Evolutionary conservation across 2,329 filamentous ascomycete species (phyloP), one percentile per base, ranked within the genome.

Genomic region (Dryadomyces sulphureus): DNA sequence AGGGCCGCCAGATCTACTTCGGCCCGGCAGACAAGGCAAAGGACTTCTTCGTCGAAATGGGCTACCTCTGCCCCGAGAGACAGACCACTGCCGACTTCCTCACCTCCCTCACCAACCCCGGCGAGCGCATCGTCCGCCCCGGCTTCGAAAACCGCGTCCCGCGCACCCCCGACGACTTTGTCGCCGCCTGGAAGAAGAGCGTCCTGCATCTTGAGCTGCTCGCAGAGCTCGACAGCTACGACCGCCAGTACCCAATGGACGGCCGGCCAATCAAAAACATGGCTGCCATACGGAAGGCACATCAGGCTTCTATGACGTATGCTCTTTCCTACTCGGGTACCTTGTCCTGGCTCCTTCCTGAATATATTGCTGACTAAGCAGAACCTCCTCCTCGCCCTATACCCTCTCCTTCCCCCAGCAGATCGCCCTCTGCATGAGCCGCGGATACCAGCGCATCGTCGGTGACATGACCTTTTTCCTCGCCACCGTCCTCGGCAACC

Each of bases 291-390:
- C 72, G 65, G 60, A 60, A 64, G 46, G 64, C 66, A 7, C 70
- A 76, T 56, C 74, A 78, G 57, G 70, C 75, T 50, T 72, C 67
- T 84, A 81, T 1, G 54, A 87, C 27, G 77, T 77, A 35, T 71
- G 43, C 30, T 14, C 8, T 6, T 62, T 73, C 79, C 42, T 64
- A n/a, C n/a, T n/a, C n/a, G n/a, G n/a, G n/a, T n/a, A n/a, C n/a
- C n/a, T n/a, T n/a, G n/a, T n/a, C n/a, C 27, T 32, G 27, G 4
- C 27, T 76, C 53, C 82, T 90, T 75, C 72, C 82, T 48, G n/a
- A n/a, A n/a, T 67, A 93, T 51, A 81, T 94, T 57, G 77, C 93
- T 49, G 64, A 81, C 93, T 90, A 63, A 93, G 75, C 68, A 81
- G 92, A 59, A 63, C 92, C 30, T 59, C 73, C 76, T 77, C 59